Base-by-base conservation (phyloP, 2,329 filamentous ascomycete genomes). In the Fusarium fracticaudum region DNA sequence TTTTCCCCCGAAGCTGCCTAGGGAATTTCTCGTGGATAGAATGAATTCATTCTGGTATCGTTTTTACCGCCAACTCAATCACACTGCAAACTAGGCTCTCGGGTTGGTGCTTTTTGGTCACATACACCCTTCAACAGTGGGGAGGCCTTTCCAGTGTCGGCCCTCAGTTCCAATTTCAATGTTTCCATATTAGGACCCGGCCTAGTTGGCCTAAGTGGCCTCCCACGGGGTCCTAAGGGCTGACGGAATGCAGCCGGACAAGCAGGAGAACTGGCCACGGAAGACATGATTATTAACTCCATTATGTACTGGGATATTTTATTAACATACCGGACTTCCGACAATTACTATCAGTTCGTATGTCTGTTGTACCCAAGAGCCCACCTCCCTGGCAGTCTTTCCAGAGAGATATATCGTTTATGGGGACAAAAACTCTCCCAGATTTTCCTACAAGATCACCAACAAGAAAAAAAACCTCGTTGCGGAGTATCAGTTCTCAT, bases 91-190 rank as follows among this genome's bases (percentile, higher is more conserved):
- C 62, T 70, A 35, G 61, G 50, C 47, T 40, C 41, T 37, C 18
- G 33, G 33, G 41, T 60, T 60, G 37, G 47, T 60, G 29, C 26
- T 37, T 51, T 72, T 44, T 48, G 57, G 51, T 58, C 58, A 62
- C 47, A 60, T 58, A 59, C 53, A 57, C 35, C 31, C 48, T 55
- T 66, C 51, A 53, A 53, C 63, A 67, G 67, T 74, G 67, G 72
- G 58, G 67, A 64, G 33, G 33, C 24, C 61, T 71, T 54, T 60
- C 62, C 71, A 66, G 69, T 64, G 70, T 73, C 74, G 77, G 61
- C 69, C 72, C 74, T 77, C 76, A 66, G 59, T 70, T 75, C 65
- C 62, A 74, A 66, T 76, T 75, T 72, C 61, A 29, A 62, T 60
- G 45, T 66, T 61, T 60, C 64, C 71, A 75, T 60, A 72, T 76